phyloP scores from a whole-genome alignment of 192 early-diverging fungal genomes.

The Coemansia sp. region DNA sequence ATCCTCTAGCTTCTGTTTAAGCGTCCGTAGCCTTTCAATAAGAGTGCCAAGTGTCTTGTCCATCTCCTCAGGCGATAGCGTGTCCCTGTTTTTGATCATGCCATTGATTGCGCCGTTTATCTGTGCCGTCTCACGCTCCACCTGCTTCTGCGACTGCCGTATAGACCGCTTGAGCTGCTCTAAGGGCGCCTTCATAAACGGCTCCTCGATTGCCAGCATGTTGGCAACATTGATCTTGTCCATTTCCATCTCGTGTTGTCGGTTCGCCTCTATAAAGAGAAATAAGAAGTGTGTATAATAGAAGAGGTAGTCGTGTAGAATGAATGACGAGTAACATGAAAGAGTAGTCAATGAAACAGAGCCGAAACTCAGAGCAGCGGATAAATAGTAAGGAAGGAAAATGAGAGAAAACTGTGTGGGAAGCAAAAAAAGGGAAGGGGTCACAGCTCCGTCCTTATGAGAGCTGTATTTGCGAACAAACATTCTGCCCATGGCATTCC shows the following conservation, averaged over 20 bases:
- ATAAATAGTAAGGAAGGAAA: background rate
- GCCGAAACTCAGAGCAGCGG: background rate
- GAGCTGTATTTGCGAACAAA: no score
- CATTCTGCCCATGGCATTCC: no score
- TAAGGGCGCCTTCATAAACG: slow-evolving; percentile 90
- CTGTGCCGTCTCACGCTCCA: slow-evolving; percentile 73
- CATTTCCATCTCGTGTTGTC: slow-evolving; percentile 38
- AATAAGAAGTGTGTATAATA: background rate
- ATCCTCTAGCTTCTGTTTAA: slow-evolving; percentile 83
- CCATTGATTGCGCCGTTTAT: slow-evolving; percentile 21
- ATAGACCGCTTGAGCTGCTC: slow-evolving; percentile 81
- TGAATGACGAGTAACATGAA: background rate
- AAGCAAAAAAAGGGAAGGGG: no score
- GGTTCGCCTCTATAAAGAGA: background rate
- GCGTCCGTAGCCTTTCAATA: slow-evolving; percentile 61
- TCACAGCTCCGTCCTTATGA: no score
- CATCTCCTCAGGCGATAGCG: slow-evolving; percentile 57
- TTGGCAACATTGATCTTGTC: slow-evolving; percentile 73
- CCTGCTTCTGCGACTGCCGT: slow-evolving; percentile 70
- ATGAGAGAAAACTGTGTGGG: background rate
- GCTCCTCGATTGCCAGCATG: slow-evolving; percentile 90
- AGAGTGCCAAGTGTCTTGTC: slow-evolving; percentile 63
- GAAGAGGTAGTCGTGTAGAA: background rate
- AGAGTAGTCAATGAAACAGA: background rate
- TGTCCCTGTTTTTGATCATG: slow-evolving; percentile 38